phyloP scores from a whole-genome alignment of 2,329 filamentous ascomycete species.

The Colletotrichum sp. region DNA sequence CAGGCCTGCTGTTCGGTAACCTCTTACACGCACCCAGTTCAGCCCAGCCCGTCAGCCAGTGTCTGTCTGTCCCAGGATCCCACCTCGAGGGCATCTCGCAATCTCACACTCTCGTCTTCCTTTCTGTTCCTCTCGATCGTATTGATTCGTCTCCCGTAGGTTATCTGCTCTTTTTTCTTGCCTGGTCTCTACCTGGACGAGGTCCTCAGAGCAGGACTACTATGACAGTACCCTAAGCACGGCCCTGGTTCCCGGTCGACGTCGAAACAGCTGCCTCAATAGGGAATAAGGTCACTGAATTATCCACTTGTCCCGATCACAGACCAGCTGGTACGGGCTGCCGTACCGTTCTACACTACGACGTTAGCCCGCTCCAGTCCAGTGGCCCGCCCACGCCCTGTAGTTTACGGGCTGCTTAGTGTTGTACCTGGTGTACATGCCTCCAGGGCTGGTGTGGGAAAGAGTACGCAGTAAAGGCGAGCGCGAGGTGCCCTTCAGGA shows the following conservation, averaged over 20 bases:
- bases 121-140: background rate
- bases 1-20: background rate
- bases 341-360: conserved; percentile 1
- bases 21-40: background rate
- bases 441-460: background rate
- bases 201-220: background rate
- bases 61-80: background rate
- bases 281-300: conserved; percentile 6
- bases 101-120: background rate
- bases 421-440: background rate
- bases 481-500: background rate
- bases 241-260: background rate
- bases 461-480: background rate
- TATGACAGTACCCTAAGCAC: background rate
- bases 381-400: background rate
- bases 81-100: background rate
- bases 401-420: background rate
- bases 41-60: background rate
- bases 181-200: background rate
- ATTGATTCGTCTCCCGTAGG: background rate
- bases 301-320: background rate
- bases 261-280: conserved; percentile 5
- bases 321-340: background rate
- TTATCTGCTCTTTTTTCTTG: background rate
- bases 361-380: background rate